phyloP scores from a whole-genome alignment of 2,329 filamentous ascomycete genomes.

The Emericellopsis cladophorae region DNA sequence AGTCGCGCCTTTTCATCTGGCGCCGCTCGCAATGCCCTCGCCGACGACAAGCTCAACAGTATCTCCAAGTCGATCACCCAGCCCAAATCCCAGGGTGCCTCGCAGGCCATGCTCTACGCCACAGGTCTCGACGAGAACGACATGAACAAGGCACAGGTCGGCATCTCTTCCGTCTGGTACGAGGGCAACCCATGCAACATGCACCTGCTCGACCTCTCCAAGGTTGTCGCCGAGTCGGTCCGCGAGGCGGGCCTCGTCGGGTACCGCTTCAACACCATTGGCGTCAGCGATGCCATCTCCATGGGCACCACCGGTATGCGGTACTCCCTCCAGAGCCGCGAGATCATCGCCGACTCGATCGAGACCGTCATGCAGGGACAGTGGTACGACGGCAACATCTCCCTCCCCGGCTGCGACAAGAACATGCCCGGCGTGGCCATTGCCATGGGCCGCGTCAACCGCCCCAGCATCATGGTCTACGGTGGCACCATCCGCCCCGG shows the following conservation, averaged over 20 bases:
- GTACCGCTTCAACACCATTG: conserved; percentile 98
- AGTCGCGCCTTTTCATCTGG: conserved; percentile 38
- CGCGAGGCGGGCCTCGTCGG: conserved; percentile 67
- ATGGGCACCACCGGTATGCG: conserved; percentile 98
- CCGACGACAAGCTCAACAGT: conserved; percentile 61
- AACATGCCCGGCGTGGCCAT: conserved; percentile 94
- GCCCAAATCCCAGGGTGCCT: conserved; percentile 95
- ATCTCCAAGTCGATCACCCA: conserved; percentile 80
- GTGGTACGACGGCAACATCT: conserved; percentile 97
- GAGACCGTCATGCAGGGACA: conserved; percentile 98
- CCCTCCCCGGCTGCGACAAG: conserved; percentile 96
- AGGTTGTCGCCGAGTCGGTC: conserved; percentile 53
- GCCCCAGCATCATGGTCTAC: conserved; percentile 95
- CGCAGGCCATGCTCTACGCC: conserved; percentile 97
- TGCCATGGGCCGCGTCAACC: conserved; percentile 89
- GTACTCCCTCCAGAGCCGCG: conserved; percentile 85
- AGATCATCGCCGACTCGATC: conserved; percentile 95
- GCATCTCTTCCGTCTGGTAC: conserved; percentile 97
- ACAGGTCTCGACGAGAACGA: conserved; percentile 78
- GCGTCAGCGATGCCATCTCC: conserved; percentile 92
- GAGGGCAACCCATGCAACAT: conserved; percentile 98
- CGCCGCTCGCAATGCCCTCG: conserved; percentile 27
- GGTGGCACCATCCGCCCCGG: conserved; percentile 90
- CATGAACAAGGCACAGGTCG: conserved; percentile 93
- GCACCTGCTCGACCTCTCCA: conserved; percentile 86